Evolutionary conservation across 73 alveolate species (phyloP), one percentile per base, ranked within the genome.

Genomic region (Chromera velia): DNA sequence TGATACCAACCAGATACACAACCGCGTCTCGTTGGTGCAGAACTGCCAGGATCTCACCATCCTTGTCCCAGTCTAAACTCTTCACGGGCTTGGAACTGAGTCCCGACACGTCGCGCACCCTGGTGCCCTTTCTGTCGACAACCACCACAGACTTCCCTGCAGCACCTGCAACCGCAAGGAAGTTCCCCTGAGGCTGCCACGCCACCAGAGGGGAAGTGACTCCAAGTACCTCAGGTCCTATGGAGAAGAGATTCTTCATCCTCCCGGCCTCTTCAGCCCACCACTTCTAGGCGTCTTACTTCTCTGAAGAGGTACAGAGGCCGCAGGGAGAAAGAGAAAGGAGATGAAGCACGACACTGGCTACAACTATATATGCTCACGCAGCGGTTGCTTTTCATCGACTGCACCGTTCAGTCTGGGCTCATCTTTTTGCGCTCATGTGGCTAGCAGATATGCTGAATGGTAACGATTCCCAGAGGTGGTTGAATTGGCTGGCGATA

Each of bases 11-110:
- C 65, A 73, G 74, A 65, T 27, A 13, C 32, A 48, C 89, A 72
- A 47, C 76, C 82, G 82, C 84, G 62, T 85, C 82, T 4, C 76
- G 46, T 81, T 88, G 97, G 75, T 96, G 94, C 33, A 92, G 91
- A 63, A 94, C 86, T 72, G 99, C 99, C 49, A 97, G 72, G 31
- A 93, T 89, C 80, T 97, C 99, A 30, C 97, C 95, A 69, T 97
- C 99, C 64, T 85, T 87, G 81, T 93, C 99, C 94, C 96, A 94
- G 73, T 90, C 98, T 33, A 96, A 86, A 28, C 77, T 89, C 72
- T 88, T 89, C 33, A 94, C 81, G 89, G 92, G 94, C 29, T 91
- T 93, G 48, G 88, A 62, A 27, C 73, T 74, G 81, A 87, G 94
- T 26, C 90, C 76, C 10, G 96, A 90, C 81, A 94, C 83, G 75